Base-by-base conservation (phyloP, 1,139 yeast genomes). In the Kurtzmaniella quercitrusa region DNA sequence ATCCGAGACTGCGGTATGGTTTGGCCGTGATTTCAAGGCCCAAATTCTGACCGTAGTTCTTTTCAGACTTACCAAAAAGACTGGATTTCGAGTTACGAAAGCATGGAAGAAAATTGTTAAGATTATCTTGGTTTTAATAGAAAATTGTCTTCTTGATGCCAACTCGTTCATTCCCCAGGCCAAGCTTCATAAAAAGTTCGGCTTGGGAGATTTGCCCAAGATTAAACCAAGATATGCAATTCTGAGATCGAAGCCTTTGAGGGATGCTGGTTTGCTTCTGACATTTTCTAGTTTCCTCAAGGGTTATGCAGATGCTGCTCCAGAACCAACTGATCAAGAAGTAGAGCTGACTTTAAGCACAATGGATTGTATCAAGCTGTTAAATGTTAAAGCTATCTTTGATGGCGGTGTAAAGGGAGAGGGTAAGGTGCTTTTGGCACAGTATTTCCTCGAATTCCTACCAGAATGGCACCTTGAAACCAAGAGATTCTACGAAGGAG, bases 251-350 rank as follows among this genome's bases (percentile, higher is more conserved):
- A 81, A 80, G 46, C 73, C 77, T 0, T 73, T 79, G 21, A 85
- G 81, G 54, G 95, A 82, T 34, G 73, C 77, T 9, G 89, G 98
- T 1, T 60, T 94, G 19, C 78, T 94, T 46, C 87, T 96, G 1
- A 86, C 98, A 0, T 83, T 94, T 53, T 90, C 97, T 1, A 89
- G 96, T 0, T 91, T 90, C 56, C 75, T 94, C 62, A 87, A 94
- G 52, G 94, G 97, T 14, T 81, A 85, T 48, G 73, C 85, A 0
- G 97, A 90, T 53, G 95, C 87, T 36, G 83, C 88, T 2, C 85
- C 87, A 7, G 97, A 91, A 59, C 98, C 98, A 3, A 79, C 94
- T 1, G 95, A 86, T 46, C 95, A 86, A 54, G 98, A 91, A 55
- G 83, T 94, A 41, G 96, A 90, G 49, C 78, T 89, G 2, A 86